Percentiles rank a stretch among this genome's conserved stretches.
These are phyloP conservation scores for Aspergillus haitiensis DNA, from an alignment of 495 filamentous ascomycete genomes.

Conservation along the genomic window DNA sequence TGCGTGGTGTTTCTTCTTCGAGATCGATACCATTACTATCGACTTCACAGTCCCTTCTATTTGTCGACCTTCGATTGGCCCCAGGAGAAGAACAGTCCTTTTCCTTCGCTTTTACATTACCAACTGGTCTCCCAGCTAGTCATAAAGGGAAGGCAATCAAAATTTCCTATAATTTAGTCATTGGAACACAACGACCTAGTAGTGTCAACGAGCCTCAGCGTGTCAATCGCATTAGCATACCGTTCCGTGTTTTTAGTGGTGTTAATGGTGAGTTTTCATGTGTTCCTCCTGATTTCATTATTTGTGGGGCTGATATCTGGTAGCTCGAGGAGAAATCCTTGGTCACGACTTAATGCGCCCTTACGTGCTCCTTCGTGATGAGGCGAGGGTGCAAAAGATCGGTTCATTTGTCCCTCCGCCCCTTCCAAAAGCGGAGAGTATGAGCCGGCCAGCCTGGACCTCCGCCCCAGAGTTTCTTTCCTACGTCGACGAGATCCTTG, in stretches of 20 bases:
- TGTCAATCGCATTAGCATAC: conserved; percentile 89
- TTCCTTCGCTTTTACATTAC: conserved; percentile 80
- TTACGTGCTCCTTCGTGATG: conserved; percentile 84
- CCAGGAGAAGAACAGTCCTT: conserved; percentile 90
- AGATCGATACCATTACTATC: conserved; percentile 85
- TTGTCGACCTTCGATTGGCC: conserved; percentile 83
- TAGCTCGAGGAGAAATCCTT: conserved; percentile 64
- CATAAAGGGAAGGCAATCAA: conserved; percentile 94
- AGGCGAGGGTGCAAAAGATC: conserved; percentile 57
- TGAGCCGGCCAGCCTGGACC: conserved; percentile 39
- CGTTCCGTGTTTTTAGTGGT: conserved; percentile 90
- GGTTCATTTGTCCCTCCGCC: conserved; percentile 23
- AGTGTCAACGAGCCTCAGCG: conserved; percentile 70
- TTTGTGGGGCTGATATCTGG: neutral
- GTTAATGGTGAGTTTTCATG: conserved; percentile 62
- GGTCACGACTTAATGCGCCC: conserved; percentile 91
- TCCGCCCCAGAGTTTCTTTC: conserved; percentile 64
- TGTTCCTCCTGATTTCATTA: neutral
- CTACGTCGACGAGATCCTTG: conserved; percentile 80
- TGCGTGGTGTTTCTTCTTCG: conserved; percentile 78
- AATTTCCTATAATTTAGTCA: conserved; percentile 84
- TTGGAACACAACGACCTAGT: conserved; percentile 87
- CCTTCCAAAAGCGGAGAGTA: conserved; percentile 38
- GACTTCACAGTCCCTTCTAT: conserved; percentile 94
- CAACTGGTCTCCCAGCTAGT: conserved; percentile 81